Conservation (phyloP, 352 stramenopile species). For the Stephanocyclus meneghinianus region DNA sequence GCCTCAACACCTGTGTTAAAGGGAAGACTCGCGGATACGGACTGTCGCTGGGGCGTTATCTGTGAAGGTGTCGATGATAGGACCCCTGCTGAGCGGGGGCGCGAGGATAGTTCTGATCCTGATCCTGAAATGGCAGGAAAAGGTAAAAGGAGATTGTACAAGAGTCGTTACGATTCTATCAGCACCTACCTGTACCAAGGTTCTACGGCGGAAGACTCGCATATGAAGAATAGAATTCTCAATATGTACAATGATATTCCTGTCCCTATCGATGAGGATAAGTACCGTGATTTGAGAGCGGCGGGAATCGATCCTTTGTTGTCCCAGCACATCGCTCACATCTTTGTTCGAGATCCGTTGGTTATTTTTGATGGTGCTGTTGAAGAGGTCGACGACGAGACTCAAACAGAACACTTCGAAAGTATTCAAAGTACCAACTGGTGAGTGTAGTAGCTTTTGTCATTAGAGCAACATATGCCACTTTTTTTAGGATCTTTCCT, state of each 20-base stretch:
- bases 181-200: slow-evolving; percentile 83
- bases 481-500: background rate
- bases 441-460: slow-evolving; percentile 54
- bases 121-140: slow-evolving; percentile 89
- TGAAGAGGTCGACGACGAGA: slow-evolving; percentile 86
- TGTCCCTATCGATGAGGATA: slow-evolving; percentile 91
- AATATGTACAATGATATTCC: slow-evolving; percentile 93
- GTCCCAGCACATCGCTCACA: slow-evolving; percentile 95
- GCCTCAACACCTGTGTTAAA: slow-evolving; percentile 97
- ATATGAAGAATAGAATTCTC: slow-evolving; percentile 76
- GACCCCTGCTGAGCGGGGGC: slow-evolving; percentile 83
- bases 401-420: slow-evolving; percentile 95
- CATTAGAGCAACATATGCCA: background rate
- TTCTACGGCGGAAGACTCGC: slow-evolving; percentile 33
- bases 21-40: slow-evolving; percentile 86
- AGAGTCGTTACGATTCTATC: slow-evolving; percentile 90
- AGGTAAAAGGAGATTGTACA: slow-evolving; percentile 90
- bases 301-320: slow-evolving; percentile 93
- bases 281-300: slow-evolving; percentile 88
- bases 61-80: slow-evolving; percentile 95
- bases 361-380: slow-evolving; percentile 88
- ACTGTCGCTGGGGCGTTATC: slow-evolving; percentile 91
- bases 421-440: slow-evolving; percentile 99
- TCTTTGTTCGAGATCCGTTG: slow-evolving; percentile 98
- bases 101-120: slow-evolving; percentile 41